Percentiles rank a stretch among this genome's conserved stretches.
These are phyloP conservation scores for Eimeria praecox DNA, from an alignment of 169 alveolate genomes.

Conservation along the genomic window DNA sequence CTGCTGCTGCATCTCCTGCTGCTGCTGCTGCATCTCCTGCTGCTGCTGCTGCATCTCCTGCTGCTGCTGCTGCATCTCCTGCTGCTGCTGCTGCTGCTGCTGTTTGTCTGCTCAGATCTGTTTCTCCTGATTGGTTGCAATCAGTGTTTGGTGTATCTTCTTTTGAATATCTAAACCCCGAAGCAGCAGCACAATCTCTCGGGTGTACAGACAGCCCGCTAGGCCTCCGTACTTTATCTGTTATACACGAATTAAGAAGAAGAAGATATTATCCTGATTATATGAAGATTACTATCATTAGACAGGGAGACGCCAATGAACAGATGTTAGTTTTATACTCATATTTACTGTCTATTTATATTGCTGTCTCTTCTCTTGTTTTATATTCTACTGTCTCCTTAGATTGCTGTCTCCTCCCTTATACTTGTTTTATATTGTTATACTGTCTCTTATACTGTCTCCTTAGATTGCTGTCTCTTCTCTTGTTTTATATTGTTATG, in stretches of 20 bases:
- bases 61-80: not conserved
- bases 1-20: too few relatives aligned
- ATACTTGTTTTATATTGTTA: too few relatives aligned
- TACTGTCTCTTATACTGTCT: too few relatives aligned
- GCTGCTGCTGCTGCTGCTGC: too few relatives aligned
- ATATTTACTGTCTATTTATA: too few relatives aligned
- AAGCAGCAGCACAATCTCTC: slow-evolving; percentile 89
- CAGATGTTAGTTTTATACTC: slow-evolving; percentile 79
- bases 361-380: too few relatives aligned
- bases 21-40: not conserved
- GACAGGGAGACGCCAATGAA: slow-evolving; percentile 91
- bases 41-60: not conserved
- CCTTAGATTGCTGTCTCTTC: too few relatives aligned
- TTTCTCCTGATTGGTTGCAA: slow-evolving; percentile 90
- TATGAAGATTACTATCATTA: slow-evolving; percentile 87
- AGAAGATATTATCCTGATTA: slow-evolving; percentile 83
- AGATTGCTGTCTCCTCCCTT: too few relatives aligned
- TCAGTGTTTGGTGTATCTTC: slow-evolving; percentile 90
- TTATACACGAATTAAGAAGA: slow-evolving; percentile 86
- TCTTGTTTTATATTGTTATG: too few relatives aligned
- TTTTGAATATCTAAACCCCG: slow-evolving; percentile 89
- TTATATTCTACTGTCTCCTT: too few relatives aligned
- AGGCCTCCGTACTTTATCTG: slow-evolving; percentile 87
- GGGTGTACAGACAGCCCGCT: slow-evolving; percentile 84
- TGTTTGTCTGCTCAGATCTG: slow-evolving; percentile 77